Evolutionary conservation across 805 yeast genomes (phyloP).

Genomic region (Barnettozyma botsteinii): DNA sequence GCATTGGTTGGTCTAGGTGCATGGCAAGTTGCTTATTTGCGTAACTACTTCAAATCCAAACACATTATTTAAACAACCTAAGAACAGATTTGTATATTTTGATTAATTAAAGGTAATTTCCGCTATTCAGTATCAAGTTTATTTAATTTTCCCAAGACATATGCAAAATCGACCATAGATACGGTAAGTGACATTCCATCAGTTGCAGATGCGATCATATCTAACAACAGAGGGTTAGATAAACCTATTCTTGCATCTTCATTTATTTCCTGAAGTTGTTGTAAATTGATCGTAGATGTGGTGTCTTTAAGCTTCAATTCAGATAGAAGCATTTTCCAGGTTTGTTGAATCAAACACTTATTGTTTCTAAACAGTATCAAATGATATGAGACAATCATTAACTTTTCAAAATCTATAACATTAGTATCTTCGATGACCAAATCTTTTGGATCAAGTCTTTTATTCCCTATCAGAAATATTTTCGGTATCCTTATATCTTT

Average conservation of each 20-base stretch:
- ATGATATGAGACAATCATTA: conserved; percentile 36
- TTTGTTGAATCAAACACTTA: conserved; percentile 28
- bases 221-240: conserved; percentile 32
- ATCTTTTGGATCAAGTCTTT: conserved; percentile 19
- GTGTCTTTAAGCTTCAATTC: conserved; percentile 16
- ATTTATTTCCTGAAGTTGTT: conserved; percentile 32
- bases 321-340: conserved; percentile 35
- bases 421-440: conserved; percentile 35
- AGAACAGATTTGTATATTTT: background rate
- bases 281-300: conserved; percentile 28
- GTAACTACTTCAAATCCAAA: conserved; percentile 85
- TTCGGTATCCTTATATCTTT: conserved; percentile 28
- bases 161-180: conserved; percentile 42
- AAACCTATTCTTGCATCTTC: conserved; percentile 28
- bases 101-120: background rate
- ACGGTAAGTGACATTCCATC: conserved; percentile 32
- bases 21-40: conserved; percentile 90
- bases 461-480: conserved; percentile 26
- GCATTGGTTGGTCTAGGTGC: conserved; percentile 74
- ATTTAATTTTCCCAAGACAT: conserved; percentile 44
- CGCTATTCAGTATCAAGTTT: background rate
- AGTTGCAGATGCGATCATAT: conserved; percentile 41
- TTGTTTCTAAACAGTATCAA: conserved; percentile 37
- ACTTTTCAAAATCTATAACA: conserved; percentile 43
- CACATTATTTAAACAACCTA: conserved; percentile 59